phyloP scores from a whole-genome alignment of 2,329 filamentous ascomycete species.

The Botrytis byssoidea region DNA sequence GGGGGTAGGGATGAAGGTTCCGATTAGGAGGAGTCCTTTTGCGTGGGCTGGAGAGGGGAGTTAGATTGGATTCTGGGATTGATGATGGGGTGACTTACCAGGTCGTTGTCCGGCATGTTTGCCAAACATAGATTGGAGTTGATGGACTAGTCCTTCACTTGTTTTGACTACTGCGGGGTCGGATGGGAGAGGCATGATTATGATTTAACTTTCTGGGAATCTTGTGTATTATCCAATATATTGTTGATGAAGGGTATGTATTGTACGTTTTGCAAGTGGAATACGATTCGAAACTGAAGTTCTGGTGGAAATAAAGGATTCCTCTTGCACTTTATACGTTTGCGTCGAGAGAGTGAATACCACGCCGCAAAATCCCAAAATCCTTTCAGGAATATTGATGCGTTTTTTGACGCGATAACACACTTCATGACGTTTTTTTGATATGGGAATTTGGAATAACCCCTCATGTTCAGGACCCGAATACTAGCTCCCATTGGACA shows the following conservation, averaged over 20 bases:
- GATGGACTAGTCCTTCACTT: constrained; percentile 13
- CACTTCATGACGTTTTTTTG: neutral
- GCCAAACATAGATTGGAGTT: constrained; percentile 15
- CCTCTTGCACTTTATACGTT: neutral
- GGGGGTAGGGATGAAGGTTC: constrained; percentile 51
- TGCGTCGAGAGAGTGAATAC: neutral
- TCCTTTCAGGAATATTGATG: neutral
- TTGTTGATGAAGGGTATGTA: neutral
- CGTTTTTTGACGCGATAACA: neutral
- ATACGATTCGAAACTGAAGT: neutral
- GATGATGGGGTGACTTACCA: neutral
- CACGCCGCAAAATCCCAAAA: neutral
- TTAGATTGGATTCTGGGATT: neutral
- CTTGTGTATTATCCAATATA: neutral
- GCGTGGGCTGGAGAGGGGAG: constrained; percentile 45
- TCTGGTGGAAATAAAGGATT: neutral
- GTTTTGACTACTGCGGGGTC: constrained; percentile 15
- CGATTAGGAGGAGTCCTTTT: constrained; percentile 51
- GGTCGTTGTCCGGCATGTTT: constrained; percentile 18
- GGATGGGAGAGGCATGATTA: constrained; percentile 19
- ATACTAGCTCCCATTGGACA: neutral
- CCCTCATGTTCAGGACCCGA: neutral
- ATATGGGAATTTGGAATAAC: neutral
- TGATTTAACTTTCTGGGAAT: neutral
- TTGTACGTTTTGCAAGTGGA: neutral